A percentile compares a stretch with the other conserved stretches of the same genome.
Evolutionary conservation across 1,139 yeast species (phyloP).

Genomic region (Yamadazyma membranifaciens): DNA sequence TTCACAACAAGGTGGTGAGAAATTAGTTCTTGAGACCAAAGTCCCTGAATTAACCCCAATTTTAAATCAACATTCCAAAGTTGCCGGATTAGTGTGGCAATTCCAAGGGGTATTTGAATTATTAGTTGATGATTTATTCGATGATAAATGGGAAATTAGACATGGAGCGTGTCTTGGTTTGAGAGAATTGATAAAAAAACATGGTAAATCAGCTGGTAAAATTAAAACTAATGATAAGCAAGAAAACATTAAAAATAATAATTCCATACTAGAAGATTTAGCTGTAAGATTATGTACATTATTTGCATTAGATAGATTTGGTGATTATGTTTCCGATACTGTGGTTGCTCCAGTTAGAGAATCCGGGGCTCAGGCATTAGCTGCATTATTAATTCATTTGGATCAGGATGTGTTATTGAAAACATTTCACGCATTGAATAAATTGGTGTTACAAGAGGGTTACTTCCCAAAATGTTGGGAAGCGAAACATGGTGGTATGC

Average conservation of each 20-base stretch:
- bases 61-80: constrained; percentile 71
- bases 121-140: constrained; percentile 74
- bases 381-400: constrained; percentile 78
- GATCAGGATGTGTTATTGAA: constrained; percentile 50
- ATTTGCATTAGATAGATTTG: constrained; percentile 92
- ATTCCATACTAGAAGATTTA: constrained; percentile 77
- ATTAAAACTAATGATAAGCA: constrained; percentile 57
- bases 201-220: constrained; percentile 86
- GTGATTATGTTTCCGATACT: constrained; percentile 95
- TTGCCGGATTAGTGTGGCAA: constrained; percentile 86
- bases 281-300: constrained; percentile 83
- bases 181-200: constrained; percentile 80
- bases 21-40: constrained; percentile 80
- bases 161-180: constrained; percentile 96
- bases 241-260: constrained; percentile 67
- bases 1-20: constrained; percentile 76
- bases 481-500: constrained; percentile 97
- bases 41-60: constrained; percentile 68
- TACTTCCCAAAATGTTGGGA: constrained; percentile 67
- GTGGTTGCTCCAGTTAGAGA: constrained; percentile 98
- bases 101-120: constrained; percentile 96
- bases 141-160: constrained; percentile 90
- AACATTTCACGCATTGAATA: constrained; percentile 65
- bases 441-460: constrained; percentile 68
- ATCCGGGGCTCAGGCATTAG: constrained; percentile 92